Base-by-base conservation (phyloP, 1,139 yeast genomes). In the Spencermartinsiella ligniputridi region DNA sequence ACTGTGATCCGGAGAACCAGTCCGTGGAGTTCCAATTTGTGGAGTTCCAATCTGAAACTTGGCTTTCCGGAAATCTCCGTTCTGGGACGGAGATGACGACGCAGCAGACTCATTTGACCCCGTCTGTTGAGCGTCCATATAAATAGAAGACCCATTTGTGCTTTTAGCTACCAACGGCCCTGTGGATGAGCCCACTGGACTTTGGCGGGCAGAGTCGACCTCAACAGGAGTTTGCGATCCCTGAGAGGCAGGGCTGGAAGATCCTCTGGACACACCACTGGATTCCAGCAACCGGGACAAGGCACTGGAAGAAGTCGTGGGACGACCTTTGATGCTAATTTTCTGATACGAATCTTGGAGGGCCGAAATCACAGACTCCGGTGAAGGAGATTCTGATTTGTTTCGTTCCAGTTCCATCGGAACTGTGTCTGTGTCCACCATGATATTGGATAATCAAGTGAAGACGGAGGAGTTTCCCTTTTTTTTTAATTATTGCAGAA, bases 241-340 rank as follows among this genome's bases (percentile, higher is more conserved):
- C 15, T 27, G 13, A 22, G 25, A 22, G 25, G 25, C 25, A 27
- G 32, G 32, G 32, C 36, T 30, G 21, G 43, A 27, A n/a, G 15
- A 9, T 6, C 13, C 15, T 27, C 5, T 11, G 8, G 32, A 27
- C n/a, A 27, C 15, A 35, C 36, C 43, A 16, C 48, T 45, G 35
- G 52, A 46, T 17, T 48, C 53, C 21, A 50, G 45, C 44, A 50
- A 36, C 29, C 49, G 37, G 11, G 53, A 48, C 22, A 50, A 42
- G 11, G 50, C 50, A 8, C 52, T 48, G 8, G 50, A 42, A n/a
- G 49, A 43, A 3, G 50, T 36, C n/a, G 41, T 42, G 11, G 46
- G 35, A 11, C 41, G 27, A 3, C 44, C 37, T 18, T 41, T 44
- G 17, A 44, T 36, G 18, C 44, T 37, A 12, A 40, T 35, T 20